Evolutionary conservation across 1,284 basidiomycete genomes (phyloP).

Genomic region (Ceratobasidium sp.): DNA sequence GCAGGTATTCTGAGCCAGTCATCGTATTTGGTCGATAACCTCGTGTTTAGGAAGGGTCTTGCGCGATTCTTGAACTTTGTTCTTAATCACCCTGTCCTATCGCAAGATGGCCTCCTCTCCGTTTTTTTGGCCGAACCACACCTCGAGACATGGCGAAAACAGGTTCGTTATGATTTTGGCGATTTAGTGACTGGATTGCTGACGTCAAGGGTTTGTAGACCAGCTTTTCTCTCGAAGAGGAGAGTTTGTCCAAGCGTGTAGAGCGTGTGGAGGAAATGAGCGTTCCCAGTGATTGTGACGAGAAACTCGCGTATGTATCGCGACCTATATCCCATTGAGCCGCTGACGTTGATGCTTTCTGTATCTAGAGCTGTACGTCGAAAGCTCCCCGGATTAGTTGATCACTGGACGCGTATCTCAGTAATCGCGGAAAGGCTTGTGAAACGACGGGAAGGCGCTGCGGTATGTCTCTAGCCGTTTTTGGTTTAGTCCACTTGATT

Average conservation of each 20-base stretch:
- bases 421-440: slow-evolving; percentile 83
- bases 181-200: background rate
- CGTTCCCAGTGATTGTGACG: slow-evolving; percentile 89
- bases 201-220: background rate
- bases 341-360: background rate
- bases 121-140: slow-evolving; percentile 82
- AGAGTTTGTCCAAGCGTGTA: slow-evolving; percentile 79
- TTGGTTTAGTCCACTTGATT: slow-evolving; percentile 43
- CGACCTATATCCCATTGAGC: slow-evolving; percentile 27
- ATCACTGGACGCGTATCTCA: slow-evolving; percentile 90
- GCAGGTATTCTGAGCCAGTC: slow-evolving; percentile 49
- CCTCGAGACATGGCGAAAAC: slow-evolving; percentile 87
- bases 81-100: slow-evolving; percentile 89
- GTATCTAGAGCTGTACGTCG: slow-evolving; percentile 68
- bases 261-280: slow-evolving; percentile 88
- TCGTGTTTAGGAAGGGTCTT: slow-evolving; percentile 70
- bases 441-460: slow-evolving; percentile 84
- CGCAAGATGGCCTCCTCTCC: slow-evolving; percentile 81
- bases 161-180: slow-evolving; percentile 44
- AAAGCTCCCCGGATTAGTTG: slow-evolving; percentile 76
- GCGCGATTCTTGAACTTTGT: slow-evolving; percentile 80
- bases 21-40: background rate
- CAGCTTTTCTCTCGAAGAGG: slow-evolving; percentile 75
- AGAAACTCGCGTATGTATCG: slow-evolving; percentile 75
- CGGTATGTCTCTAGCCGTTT: slow-evolving; percentile 72